These are phyloP conservation scores for Acrocalymma vagum DNA, from an alignment of 2,329 filamentous ascomycete genomes.

Conservation along the genomic window DNA sequence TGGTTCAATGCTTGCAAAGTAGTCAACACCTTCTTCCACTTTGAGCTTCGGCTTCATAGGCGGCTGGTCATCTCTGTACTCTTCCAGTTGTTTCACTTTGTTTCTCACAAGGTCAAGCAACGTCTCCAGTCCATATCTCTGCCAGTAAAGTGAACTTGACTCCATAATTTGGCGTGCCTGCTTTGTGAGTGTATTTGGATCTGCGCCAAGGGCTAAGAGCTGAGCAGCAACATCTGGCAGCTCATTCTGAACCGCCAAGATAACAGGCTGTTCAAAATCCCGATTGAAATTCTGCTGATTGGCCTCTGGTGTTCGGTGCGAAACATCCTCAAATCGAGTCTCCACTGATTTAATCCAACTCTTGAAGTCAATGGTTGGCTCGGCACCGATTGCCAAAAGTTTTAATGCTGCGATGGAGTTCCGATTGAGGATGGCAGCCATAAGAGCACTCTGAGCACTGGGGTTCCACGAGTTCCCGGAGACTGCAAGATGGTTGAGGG, in stretches of 20 bases:
- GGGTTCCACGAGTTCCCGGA: constrained; percentile 42
- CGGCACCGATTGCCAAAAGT: constrained; percentile 71
- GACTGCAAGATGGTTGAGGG: constrained; percentile 71
- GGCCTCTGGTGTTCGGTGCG: constrained; percentile 50
- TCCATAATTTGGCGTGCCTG: constrained; percentile 38
- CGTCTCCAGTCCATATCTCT: constrained; percentile 52
- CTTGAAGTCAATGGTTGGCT: constrained; percentile 68
- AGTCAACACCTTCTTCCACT: constrained; percentile 56
- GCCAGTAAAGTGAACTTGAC: constrained; percentile 35
- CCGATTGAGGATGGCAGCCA: constrained; percentile 64
- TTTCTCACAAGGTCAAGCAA: constrained; percentile 69
- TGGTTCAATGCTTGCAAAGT: constrained; percentile 59
- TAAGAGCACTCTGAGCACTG: constrained; percentile 60
- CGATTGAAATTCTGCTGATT: constrained; percentile 61
- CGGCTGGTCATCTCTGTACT: constrained; percentile 45
- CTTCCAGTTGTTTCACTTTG: constrained; percentile 60
- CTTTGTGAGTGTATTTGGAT: constrained; percentile 68
- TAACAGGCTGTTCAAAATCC: constrained; percentile 69
- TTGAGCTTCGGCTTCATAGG: constrained; percentile 39
- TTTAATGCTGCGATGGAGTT: constrained; percentile 64
- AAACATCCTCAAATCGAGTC: constrained; percentile 49
- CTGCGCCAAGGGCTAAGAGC: constrained; percentile 70
- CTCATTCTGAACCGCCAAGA: constrained; percentile 65
- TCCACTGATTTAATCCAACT: constrained; percentile 68
- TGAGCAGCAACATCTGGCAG: constrained; percentile 62